Evolutionary conservation across 2,329 filamentous ascomycete genomes (phyloP), one percentile per base, ranked within the genome.

Genomic region (Colletotrichum neosansevieriae): DNA sequence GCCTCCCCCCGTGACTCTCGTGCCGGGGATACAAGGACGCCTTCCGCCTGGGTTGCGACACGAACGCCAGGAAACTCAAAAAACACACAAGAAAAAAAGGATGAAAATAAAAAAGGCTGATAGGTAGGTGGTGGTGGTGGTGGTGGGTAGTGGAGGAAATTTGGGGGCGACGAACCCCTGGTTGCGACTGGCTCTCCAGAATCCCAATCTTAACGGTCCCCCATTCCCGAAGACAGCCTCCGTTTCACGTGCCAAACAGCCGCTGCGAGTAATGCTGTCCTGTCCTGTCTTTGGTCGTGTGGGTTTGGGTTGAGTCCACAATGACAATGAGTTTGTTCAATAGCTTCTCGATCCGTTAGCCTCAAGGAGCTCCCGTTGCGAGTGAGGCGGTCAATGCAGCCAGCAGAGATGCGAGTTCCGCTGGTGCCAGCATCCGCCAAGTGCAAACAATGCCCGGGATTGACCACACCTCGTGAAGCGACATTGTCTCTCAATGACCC

Each of bases 171-270:
- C 29, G 61, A 36, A 51, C 54, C 45, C 56, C 21, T 40, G 49
- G 36, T 42, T 53, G 24, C 45, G 40, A 58, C 49, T 66, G 36
- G 63, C 58, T 61, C 47, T 36, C 15, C 47, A 61, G 38, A 21
- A 29, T 40, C 32, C 44, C 45, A 51, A 54, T 58, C 40, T 47
- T 42, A 64, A 54, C 60, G 38, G 60, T 54, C 21, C 65, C 45
- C 6, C 36, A 12, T 38, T 13, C 12, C 36, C 36, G 36, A 38
- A 38, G 36, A 38, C 10, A 38, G 10, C 32, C 34, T 58, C 56
- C 65, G 62, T 54, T 67, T 58, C 65, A 67, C 65, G 65, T 67
- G 65, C 47, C 38, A 29, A 47, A 45, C 17, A 60, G 29, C 45
- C 13, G 51, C 65, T 64, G 65, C 60, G 53, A 17, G 51, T 58